Conservation (phyloP, 257 asterid genomes). For the Jacaranda copaia region DNA sequence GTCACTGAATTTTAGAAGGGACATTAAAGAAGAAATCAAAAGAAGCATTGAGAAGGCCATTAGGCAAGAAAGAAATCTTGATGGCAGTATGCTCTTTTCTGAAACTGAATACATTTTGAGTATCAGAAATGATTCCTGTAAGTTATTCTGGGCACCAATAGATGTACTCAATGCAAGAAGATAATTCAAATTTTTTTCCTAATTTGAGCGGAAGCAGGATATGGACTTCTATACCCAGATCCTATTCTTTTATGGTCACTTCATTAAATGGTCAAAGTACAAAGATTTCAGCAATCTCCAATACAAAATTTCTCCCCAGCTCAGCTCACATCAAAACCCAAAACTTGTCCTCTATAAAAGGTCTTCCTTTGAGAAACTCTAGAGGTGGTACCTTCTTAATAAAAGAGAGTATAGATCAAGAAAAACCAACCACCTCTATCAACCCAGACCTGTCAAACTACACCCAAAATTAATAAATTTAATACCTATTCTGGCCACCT, state of each 20-base stretch:
- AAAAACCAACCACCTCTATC: constrained; percentile 28
- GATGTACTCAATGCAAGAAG: neutral
- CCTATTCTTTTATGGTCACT: constrained; percentile 16
- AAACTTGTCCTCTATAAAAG: neutral
- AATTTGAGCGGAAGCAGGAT: neutral
- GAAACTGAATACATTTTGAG: constrained; percentile 43
- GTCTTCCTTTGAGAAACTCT: neutral
- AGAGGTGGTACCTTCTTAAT: constrained; percentile 22
- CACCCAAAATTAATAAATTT: constrained; percentile 30
- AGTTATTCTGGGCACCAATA: neutral
- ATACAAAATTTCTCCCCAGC: neutral
- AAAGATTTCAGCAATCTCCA: constrained; percentile 22
- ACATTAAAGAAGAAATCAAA: constrained; percentile 47
- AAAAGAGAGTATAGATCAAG: constrained; percentile 27
- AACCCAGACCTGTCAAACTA: constrained; percentile 31
- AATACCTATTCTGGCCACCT: neutral
- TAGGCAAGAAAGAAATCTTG: constrained; percentile 54
- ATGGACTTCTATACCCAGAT: constrained; percentile 14
- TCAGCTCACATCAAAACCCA: constrained; percentile 15
- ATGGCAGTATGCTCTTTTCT: constrained; percentile 52
- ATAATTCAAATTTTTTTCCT: neutral
- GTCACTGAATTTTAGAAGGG: constrained; percentile 49
- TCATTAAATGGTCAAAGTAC: constrained; percentile 18
- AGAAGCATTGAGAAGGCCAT: constrained; percentile 54
- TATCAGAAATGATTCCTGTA: neutral